Base-by-base conservation (phyloP, 495 filamentous ascomycete species). In the Hypomontagnella submonticulosa region DNA sequence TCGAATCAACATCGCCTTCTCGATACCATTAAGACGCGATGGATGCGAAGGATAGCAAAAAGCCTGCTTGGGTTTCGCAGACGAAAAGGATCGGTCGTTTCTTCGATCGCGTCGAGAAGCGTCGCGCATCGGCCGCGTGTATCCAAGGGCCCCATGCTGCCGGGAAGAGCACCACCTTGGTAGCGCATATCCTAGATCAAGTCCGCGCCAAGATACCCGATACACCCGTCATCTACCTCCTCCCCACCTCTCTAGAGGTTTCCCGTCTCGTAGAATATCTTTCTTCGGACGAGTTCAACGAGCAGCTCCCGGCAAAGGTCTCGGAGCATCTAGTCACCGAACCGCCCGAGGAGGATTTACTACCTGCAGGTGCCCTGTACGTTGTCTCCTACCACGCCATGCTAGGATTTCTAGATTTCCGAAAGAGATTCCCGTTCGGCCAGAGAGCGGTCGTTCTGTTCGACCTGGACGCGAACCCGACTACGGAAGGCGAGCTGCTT, bases 161-260 rank as follows among this genome's bases (percentile, higher is more conserved):
- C 9, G 46, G 46, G 10, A 49, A 49, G 23, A 49, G 46, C n/a
- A 49, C 46, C n/a, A 34, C 46, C n/a, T 16, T 49, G 46, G 46
- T 49, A n/a, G 46, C 27, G 23, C 30, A 49, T 9, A 49, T 49
- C 30, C 12, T 49, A 16, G 12, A 33, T 1, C 4, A 1, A 12
- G 23, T 49, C 3, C 23, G n/a, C 13, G 30, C 23, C 4, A 49
- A 33, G 7, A 4, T 49, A 4, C 23, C 46, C 12, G 46, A 15
- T 16, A 9, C 46, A 19, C 15, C 23, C 1, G n/a, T 49, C 7
- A 23, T 49, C 5, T 49, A 49, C 9, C 5, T 49, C 23, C n/a
- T 49, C 7, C 46, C 46, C 4, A 49, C 46, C 12, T 0, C 4
- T 27, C 1, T 16, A 15, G 46, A 49, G 16, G 5, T 5, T 15